A percentile compares a stretch with the other conserved stretches of the same genome.
phyloP scores from a whole-genome alignment of 768 basidiomycete species.

The Leccinum obscurum region DNA sequence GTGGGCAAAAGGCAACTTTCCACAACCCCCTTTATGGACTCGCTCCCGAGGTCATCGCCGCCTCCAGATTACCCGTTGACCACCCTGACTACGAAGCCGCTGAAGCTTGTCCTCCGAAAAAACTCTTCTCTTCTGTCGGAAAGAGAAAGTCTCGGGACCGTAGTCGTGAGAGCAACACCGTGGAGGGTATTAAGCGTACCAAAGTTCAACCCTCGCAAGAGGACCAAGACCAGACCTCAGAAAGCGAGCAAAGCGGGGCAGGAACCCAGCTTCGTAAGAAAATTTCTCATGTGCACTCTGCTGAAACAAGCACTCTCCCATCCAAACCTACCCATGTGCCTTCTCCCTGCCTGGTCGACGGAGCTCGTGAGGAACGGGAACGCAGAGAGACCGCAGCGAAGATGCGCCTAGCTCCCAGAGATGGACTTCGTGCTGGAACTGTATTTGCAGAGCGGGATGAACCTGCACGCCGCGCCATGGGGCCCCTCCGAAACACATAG shows the following conservation, averaged over 20 bases:
- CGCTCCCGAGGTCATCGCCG: slow-evolving; percentile 39
- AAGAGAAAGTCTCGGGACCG: slow-evolving; percentile 29
- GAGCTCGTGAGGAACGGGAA: slow-evolving; percentile 29
- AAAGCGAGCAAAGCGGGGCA: slow-evolving; percentile 14
- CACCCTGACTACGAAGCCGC: slow-evolving; percentile 68
- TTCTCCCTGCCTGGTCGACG: background rate
- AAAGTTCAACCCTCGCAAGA: slow-evolving; percentile 9
- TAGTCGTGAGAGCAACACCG: slow-evolving; percentile 19
- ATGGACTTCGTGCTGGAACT: slow-evolving; percentile 34
- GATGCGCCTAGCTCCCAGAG: slow-evolving; percentile 21
- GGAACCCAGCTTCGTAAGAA: slow-evolving; percentile 2
- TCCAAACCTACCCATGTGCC: slow-evolving; percentile 3
- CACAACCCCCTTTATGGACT: slow-evolving; percentile 64
- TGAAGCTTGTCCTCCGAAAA: slow-evolving; percentile 53
- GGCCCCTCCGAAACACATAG: slow-evolving; percentile 26
- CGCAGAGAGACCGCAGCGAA: slow-evolving; percentile 25
- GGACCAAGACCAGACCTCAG: slow-evolving; percentile 12
- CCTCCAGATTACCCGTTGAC: slow-evolving; percentile 54
- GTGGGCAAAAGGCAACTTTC: slow-evolving; percentile 61
- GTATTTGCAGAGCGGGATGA: slow-evolving; percentile 29
- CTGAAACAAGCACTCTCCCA: slow-evolving; percentile 6
- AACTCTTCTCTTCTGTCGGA: slow-evolving; percentile 52
- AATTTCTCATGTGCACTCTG: background rate
- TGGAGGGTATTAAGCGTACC: slow-evolving; percentile 17
- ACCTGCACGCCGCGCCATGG: slow-evolving; percentile 32